These are phyloP conservation scores for Chondrostereum purpureum DNA, from an alignment of 1,284 basidiomycete genomes.

Conservation along the genomic window DNA sequence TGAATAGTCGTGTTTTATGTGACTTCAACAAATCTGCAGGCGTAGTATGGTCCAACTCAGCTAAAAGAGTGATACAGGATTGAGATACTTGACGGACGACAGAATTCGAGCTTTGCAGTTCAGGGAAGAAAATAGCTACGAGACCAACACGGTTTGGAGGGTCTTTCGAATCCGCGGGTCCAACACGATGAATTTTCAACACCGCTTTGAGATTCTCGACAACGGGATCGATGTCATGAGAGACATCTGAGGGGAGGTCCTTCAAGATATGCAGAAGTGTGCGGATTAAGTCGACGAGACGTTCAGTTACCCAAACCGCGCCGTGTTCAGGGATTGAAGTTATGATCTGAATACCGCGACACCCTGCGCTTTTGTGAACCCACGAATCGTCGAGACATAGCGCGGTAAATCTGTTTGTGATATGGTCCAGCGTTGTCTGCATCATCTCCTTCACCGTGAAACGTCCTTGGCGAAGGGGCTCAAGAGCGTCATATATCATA, in stretches of 20 bases:
- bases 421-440: conserved; percentile 66
- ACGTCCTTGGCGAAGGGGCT: conserved; percentile 41
- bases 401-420: conserved; percentile 75
- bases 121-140: conserved; percentile 83
- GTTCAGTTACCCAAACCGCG: conserved; percentile 79
- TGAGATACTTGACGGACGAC: conserved; percentile 85
- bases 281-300: conserved; percentile 87
- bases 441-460: conserved; percentile 49
- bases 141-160: conserved; percentile 57
- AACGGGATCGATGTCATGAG: conserved; percentile 77
- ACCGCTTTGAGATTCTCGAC: conserved; percentile 75
- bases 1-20: conserved; percentile 84
- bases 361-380: conserved; percentile 84
- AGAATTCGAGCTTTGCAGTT: conserved; percentile 83
- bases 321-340: conserved; percentile 67
- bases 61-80: conserved; percentile 76
- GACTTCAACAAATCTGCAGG: conserved; percentile 78
- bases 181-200: conserved; percentile 64
- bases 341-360: conserved; percentile 77
- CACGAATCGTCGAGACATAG: conserved; percentile 88
- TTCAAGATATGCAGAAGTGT: conserved; percentile 92
- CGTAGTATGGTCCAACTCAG: conserved; percentile 67
- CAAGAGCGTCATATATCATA: conserved; percentile 67
- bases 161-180: conserved; percentile 36
- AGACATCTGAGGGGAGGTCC: conserved; percentile 90